Evolutionary conservation across 2,329 filamentous ascomycete species (phyloP), one percentile per base, ranked within the genome.

Genomic region (Pestalotiopsis sp.): DNA sequence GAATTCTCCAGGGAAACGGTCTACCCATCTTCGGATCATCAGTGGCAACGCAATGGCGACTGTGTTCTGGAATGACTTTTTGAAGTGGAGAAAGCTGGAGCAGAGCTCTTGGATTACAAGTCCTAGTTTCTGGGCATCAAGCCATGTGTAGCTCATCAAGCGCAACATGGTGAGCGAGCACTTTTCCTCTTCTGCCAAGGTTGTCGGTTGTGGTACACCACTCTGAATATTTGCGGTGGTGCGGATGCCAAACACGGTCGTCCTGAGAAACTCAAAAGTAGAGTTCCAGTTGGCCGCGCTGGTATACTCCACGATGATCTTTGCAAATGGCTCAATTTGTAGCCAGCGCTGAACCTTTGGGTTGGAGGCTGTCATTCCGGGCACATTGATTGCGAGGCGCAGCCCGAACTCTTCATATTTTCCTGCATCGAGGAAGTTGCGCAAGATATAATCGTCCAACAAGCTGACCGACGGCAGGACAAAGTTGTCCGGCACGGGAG

Each of bases 81-180:
- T 86, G 70, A 92, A 87, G 76, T 92, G 90, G 60, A 92, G 82
- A 76, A 91, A 92, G 74, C 86, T 89, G 25, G 88, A 89, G 76
- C 88, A 90, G 49, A 92, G 82, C 78, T 92, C 90, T 72, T 91
- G 88, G 49, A 92, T 86, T 66, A 92, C 76, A 23, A 87, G 77
- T 52, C 88, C 86, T 14, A 92, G 82, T 78, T 90, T 91, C 60
- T 84, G 82, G 56, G 83, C 83, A 74, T 92, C 89, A 23, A 91
- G 86, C 88, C 89, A 91, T 72, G 90, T 87, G 74, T 86, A 90
- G 17, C 88, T 86, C 31, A 92, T 80, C 41, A 91, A 82, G 49
- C 88, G 85, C 62, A 92, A 78, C 12, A 87, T 82, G 20, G 88
- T 83, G 13, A 91, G 80, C 2, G 86, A 83, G 27, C 79, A 74